Evolutionary conservation across 805 yeast genomes (phyloP).

Genomic region (Sungouiozyma intestinalis): DNA sequence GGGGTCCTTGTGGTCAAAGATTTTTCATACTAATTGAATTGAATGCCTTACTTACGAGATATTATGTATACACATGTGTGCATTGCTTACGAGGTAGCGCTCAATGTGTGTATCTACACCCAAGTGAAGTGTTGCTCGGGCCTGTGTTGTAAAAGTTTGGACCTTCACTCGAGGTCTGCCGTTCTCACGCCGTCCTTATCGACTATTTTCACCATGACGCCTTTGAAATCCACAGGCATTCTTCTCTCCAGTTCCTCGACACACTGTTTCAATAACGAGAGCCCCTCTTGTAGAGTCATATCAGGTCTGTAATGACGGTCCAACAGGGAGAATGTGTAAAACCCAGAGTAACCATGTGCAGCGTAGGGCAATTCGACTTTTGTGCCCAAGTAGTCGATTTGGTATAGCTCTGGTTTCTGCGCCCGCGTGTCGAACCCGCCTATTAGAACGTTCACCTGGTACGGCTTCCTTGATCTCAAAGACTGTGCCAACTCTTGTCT

Average conservation of each 20-base stretch:
- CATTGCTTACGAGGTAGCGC: not conserved
- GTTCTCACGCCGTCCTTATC: slow-evolving; percentile 50
- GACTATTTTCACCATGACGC: slow-evolving; percentile 58
- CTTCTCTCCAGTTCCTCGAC: slow-evolving; percentile 69
- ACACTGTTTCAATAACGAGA: slow-evolving; percentile 62
- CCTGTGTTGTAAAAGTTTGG: slow-evolving; percentile 13
- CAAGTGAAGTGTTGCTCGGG: not conserved
- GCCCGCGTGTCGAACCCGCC: slow-evolving; percentile 60
- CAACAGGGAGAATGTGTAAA: slow-evolving; percentile 78
- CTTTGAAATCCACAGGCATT: slow-evolving; percentile 78
- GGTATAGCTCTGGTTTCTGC: slow-evolving; percentile 51
- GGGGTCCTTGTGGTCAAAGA: too few species aligned
- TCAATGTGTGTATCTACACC: not conserved
- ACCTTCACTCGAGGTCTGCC: slow-evolving; percentile 17
- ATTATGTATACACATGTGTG: too few species aligned
- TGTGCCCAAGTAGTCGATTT: slow-evolving; percentile 93
- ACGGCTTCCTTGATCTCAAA: slow-evolving; percentile 88
- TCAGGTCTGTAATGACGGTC: slow-evolving; percentile 83
- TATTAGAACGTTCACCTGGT: slow-evolving; percentile 81
- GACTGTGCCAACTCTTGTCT: slow-evolving; percentile 83
- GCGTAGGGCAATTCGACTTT: slow-evolving; percentile 87
- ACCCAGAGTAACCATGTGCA: slow-evolving; percentile 98
- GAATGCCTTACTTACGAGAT: not conserved
- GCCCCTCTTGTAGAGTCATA: slow-evolving; percentile 67
- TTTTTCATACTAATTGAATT: not conserved